These are phyloP conservation scores for Aspergillus sergii DNA, from an alignment of 2,329 filamentous ascomycete species.

Conservation along the genomic window DNA sequence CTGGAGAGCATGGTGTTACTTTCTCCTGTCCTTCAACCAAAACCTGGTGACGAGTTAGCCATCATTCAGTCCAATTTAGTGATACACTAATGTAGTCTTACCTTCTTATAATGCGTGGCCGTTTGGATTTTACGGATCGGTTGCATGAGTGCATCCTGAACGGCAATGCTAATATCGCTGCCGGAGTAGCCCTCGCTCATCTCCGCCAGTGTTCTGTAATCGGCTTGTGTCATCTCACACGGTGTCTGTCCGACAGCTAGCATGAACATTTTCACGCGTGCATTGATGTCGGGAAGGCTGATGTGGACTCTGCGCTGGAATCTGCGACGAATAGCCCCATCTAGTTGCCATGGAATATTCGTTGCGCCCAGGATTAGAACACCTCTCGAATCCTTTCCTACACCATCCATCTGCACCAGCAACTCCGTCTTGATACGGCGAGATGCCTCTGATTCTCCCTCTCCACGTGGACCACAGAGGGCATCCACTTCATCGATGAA, in stretches of 20 bases:
- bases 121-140: slow-evolving; percentile 96
- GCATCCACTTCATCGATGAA: slow-evolving; percentile 99
- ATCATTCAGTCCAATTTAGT: background rate
- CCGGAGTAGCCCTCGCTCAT: slow-evolving; percentile 93
- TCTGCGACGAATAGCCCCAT: slow-evolving; percentile 90
- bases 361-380: slow-evolving; percentile 94
- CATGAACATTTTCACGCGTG: slow-evolving; percentile 93
- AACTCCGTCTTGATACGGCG: slow-evolving; percentile 98
- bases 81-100: slow-evolving; percentile 40
- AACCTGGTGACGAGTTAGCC: slow-evolving; percentile 55
- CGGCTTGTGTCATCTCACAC: slow-evolving; percentile 74
- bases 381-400: slow-evolving; percentile 91
- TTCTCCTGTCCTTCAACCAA: slow-evolving; percentile 64
- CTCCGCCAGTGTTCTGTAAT: slow-evolving; percentile 78
- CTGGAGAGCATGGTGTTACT: slow-evolving; percentile 87
- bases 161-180: slow-evolving; percentile 92
- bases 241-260: slow-evolving; percentile 91
- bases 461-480: slow-evolving; percentile 85
- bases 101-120: slow-evolving; percentile 96
- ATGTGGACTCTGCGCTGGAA: slow-evolving; percentile 98
- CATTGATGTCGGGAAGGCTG: slow-evolving; percentile 81
- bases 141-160: slow-evolving; percentile 96
- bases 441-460: slow-evolving; percentile 97
- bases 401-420: slow-evolving; percentile 98
- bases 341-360: slow-evolving; percentile 98